phyloP scores from a whole-genome alignment of 1,284 basidiomycete species.

The Puccinia polysora region DNA sequence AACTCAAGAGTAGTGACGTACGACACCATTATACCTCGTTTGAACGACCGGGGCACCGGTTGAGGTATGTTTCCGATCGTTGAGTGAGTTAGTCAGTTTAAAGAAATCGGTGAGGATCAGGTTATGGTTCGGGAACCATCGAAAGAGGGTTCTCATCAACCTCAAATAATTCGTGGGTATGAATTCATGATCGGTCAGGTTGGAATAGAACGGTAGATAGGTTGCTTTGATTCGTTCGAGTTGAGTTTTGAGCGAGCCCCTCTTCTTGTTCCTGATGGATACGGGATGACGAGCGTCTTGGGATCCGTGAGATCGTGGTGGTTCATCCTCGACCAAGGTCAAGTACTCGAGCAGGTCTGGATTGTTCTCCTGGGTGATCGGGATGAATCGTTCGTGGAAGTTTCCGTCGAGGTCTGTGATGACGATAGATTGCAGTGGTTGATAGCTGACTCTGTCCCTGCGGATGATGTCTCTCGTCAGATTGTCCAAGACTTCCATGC shows the following conservation, averaged over 20 bases:
- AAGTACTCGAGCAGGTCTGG: slow-evolving; percentile 70
- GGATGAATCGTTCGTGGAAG: slow-evolving; percentile 77
- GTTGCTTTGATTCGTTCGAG: slow-evolving; percentile 48
- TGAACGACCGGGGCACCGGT: slow-evolving; percentile 91
- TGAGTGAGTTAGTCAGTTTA: slow-evolving; percentile 75
- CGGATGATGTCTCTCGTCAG: slow-evolving; percentile 93
- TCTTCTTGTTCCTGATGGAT: slow-evolving; percentile 48
- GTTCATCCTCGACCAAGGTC: slow-evolving; percentile 53
- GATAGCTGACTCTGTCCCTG: slow-evolving; percentile 70
- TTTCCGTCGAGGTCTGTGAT: slow-evolving; percentile 76
- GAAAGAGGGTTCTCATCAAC: slow-evolving; percentile 75
- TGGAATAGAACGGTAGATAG: slow-evolving; percentile 79
- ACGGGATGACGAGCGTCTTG: slow-evolving; percentile 49
- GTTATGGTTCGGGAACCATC: slow-evolving; percentile 81
- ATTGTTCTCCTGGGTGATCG: slow-evolving; percentile 62
- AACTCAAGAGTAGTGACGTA: slow-evolving; percentile 52
- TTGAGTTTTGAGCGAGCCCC: background rate
- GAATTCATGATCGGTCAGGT: slow-evolving; percentile 83
- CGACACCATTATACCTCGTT: slow-evolving; percentile 75
- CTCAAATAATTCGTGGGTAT: slow-evolving; percentile 86
- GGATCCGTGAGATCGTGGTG: slow-evolving; percentile 56
- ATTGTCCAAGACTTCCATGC: slow-evolving; percentile 67
- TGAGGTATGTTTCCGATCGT: slow-evolving; percentile 56
- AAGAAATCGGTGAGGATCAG: slow-evolving; percentile 90
- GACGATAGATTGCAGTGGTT: slow-evolving; percentile 77